A percentile compares a stretch with the other conserved stretches of the same genome.
Conservation (phyloP, 2,329 filamentous ascomycete genomes). For the Penicillium sp. region DNA sequence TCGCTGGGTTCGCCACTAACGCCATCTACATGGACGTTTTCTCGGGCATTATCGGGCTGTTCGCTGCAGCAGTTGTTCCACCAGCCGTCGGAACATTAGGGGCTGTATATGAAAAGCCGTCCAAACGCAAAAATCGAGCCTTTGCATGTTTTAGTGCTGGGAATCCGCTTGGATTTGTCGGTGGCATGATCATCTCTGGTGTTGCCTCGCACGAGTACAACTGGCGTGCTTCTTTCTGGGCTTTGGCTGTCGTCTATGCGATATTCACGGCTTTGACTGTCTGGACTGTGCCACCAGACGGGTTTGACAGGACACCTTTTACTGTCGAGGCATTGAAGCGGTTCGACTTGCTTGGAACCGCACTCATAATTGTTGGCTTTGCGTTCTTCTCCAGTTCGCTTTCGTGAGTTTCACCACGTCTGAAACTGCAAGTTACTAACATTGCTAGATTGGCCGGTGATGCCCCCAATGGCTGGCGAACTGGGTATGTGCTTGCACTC, state of each 20-base stretch:
- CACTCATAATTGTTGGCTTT: constrained; percentile 58
- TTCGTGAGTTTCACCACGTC: constrained; percentile 39
- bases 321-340: constrained; percentile 48
- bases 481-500: constrained; percentile 57
- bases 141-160: constrained; percentile 59
- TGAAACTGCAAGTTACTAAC: constrained; percentile 1
- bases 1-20: constrained; percentile 55
- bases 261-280: constrained; percentile 53
- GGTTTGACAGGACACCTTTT: constrained; percentile 41
- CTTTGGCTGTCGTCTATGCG: constrained; percentile 59
- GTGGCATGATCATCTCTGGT: constrained; percentile 56
- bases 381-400: constrained; percentile 59
- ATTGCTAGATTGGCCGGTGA: constrained; percentile 44
- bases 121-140: constrained; percentile 57
- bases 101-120: constrained; percentile 57
- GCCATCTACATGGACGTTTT: constrained; percentile 58
- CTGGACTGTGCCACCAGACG: constrained; percentile 57
- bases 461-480: constrained; percentile 57
- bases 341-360: constrained; percentile 57
- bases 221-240: constrained; percentile 59
- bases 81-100: constrained; percentile 61
- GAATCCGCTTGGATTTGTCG: constrained; percentile 53
- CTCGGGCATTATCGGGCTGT: constrained; percentile 59
- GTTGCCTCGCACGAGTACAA: constrained; percentile 55
- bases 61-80: constrained; percentile 58